Base-by-base conservation (phyloP, 176 grass and related monocot genomes). In the Ensete ventricosum region DNA sequence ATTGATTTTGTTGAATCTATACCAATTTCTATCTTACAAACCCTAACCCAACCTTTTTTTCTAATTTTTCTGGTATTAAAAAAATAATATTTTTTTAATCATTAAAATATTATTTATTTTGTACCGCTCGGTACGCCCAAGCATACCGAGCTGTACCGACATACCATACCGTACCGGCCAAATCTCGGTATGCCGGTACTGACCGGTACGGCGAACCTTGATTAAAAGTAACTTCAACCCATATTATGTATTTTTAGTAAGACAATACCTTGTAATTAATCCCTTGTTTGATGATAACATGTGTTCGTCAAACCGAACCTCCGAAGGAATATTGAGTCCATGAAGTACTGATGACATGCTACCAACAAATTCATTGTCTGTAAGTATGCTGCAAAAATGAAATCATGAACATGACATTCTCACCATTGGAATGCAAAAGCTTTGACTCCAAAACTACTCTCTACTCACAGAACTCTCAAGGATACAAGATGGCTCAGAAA, bases 381-480 rank as follows among this genome's bases (percentile, higher is more conserved):
- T 50, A 24, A 77, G 74, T 49, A 77, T 52, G 48, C 58, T 64
- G 58, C 59, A 23, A 64, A 48, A 48, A 8, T 59, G 25, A 59
- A 48, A 75, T 3, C 12, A 74, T 34, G 54, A 58, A 34, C 9
- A 24, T 6, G 52, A 8, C 48, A 9, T 23, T 19, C 24, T 52
- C 11, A 34, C 9, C 14, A 14, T 8, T 1, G 12, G 26, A 52
- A 17, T 77, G 10, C 34, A 60, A 24, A 23, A 26, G 13, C 14
- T 16, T 74, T 24, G 17, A 57, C 11, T 21, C 8, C 9, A 25
- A 76, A 52, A 64, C 6, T 1, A 22, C 25, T 20, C 25, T 25
- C 49, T 64, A 52, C 74, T 77, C 52, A 77, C 74, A 77, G 48
- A 12, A 63, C 52, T 64, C 21, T 77, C 20, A 77, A 52, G 20